Percentiles rank a stretch among this genome's conserved stretches.
Evolutionary conservation across 768 basidiomycete genomes (phyloP).

Genomic region (Amyloporia xantha): DNA sequence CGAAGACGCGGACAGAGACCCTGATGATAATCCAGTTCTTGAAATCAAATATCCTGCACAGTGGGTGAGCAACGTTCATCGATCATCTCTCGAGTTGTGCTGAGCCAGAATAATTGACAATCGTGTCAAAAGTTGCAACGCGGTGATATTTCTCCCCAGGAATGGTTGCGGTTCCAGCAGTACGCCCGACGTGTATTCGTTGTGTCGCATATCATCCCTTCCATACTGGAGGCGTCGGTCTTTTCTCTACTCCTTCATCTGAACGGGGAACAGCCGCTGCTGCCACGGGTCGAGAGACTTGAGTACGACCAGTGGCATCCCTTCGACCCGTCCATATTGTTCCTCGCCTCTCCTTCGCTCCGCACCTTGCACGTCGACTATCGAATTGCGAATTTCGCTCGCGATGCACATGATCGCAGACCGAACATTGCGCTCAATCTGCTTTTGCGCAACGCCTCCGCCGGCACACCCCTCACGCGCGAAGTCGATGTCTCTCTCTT

Average conservation of each 20-base stretch:
- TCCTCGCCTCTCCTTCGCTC: not conserved
- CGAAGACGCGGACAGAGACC: no score
- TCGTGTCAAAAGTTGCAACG: not conserved
- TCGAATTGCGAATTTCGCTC: not conserved
- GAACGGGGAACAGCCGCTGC: not conserved
- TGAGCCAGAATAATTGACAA: no score
- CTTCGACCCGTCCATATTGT: not conserved
- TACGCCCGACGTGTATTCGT: not conserved
- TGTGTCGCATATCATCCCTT: not conserved
- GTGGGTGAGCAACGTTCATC: no score
- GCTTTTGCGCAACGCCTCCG: not conserved
- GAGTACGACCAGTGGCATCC: not conserved
- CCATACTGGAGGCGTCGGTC: not conserved
- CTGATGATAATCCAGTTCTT: no score
- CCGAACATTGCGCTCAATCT: not conserved
- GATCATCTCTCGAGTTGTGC: no score
- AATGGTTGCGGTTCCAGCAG: not conserved
- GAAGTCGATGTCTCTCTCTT: not conserved
- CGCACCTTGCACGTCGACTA: not conserved
- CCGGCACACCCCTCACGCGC: no score
- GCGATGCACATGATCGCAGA: not conserved
- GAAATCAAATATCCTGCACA: no score
- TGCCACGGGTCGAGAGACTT: not conserved
- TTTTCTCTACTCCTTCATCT: not conserved
- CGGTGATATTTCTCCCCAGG: not conserved